phyloP scores from a whole-genome alignment of 2,329 filamentous ascomycete species.

The Calonectria multiphialidica region DNA sequence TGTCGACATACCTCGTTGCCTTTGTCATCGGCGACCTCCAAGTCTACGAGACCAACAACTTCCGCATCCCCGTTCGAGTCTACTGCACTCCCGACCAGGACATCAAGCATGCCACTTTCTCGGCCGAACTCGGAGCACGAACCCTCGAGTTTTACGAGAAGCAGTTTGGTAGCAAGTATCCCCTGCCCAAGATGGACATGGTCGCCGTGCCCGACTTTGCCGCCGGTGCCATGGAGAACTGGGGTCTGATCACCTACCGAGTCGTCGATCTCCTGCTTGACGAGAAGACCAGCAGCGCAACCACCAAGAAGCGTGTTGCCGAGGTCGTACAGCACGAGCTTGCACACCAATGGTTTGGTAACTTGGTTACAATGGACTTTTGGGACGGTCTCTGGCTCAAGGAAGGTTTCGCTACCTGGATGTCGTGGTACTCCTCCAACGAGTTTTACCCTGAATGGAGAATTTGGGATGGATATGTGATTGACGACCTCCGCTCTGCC shows the following conservation, averaged over 20 bases:
- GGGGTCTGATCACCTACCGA: conserved; percentile 95
- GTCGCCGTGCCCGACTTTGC: conserved; percentile 95
- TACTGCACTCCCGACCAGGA: conserved; percentile 92
- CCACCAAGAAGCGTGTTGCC: conserved; percentile 91
- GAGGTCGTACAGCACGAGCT: conserved; percentile 97
- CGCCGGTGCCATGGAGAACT: conserved; percentile 98
- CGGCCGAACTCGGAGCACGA: conserved; percentile 87
- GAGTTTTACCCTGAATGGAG: conserved; percentile 98
- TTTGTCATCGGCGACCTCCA: conserved; percentile 96
- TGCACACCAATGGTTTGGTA: conserved; percentile 98
- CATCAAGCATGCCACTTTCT: conserved; percentile 92
- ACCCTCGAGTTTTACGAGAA: conserved; percentile 96
- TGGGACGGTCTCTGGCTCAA: conserved; percentile 99
- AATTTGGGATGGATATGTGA: conserved; percentile 96
- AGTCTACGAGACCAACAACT: conserved; percentile 90
- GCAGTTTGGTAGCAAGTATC: conserved; percentile 86
- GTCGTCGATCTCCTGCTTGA: conserved; percentile 87
- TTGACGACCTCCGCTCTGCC: conserved; percentile 90
- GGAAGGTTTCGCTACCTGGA: conserved; percentile 81
- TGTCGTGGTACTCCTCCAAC: conserved; percentile 82
- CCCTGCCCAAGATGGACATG: conserved; percentile 51
- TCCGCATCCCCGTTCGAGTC: conserved; percentile 93
- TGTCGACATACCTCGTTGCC: conserved; percentile 96
- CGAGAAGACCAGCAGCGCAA: conserved; percentile 90
- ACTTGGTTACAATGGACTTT: conserved; percentile 98